Evolutionary conservation across 371 early-diverging fungal species (phyloP), one percentile per base, ranked within the genome.

Genomic region (Capniomyces stellatus): DNA sequence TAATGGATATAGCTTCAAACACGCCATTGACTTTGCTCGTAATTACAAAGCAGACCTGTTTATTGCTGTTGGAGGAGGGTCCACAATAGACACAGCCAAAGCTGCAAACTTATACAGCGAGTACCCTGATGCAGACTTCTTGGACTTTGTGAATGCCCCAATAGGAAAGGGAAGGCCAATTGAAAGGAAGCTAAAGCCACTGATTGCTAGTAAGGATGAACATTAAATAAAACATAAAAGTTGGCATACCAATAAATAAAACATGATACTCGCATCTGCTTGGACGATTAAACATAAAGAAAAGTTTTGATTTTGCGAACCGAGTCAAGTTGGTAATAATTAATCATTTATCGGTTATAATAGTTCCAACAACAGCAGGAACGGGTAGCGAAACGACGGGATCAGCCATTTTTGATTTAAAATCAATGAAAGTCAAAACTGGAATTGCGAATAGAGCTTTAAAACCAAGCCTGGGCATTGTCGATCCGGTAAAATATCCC

Each of bases 311-410:
- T n/a, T n/a, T n/a, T n/a, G n/a, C n/a, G n/a, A n/a, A n/a, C n/a
- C n/a, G n/a, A n/a, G n/a, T n/a, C n/a, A n/a, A n/a, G n/a, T n/a
- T n/a, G n/a, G n/a, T n/a, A n/a, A n/a, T n/a, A n/a, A n/a, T n/a
- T n/a, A n/a, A n/a, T n/a, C 30, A 31, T 22, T n/a, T 27, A 13
- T 44, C 59, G 8, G 24, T 10, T n/a, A 8, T 8, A 22, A 59
- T 75, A 65, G 80, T 83, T 51, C 83, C 83, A 31, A 85, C 83
- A 49, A 84, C 84, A 3, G 84, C 87, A 21, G 84, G 83, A 47
- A 91, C 92, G n/a, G 92, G 92, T 52, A 79, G 81, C 31, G 92
- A 91, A 63, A 87, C 88, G 12, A 91, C 92, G 0, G 92, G 92
- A 21, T 81, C 86, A 12, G 73, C 92, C 29, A 89, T 91, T 57